These are phyloP conservation scores for Tuctoria greenei DNA, from an alignment of 176 grass and related monocot genomes.

Conservation along the genomic window DNA sequence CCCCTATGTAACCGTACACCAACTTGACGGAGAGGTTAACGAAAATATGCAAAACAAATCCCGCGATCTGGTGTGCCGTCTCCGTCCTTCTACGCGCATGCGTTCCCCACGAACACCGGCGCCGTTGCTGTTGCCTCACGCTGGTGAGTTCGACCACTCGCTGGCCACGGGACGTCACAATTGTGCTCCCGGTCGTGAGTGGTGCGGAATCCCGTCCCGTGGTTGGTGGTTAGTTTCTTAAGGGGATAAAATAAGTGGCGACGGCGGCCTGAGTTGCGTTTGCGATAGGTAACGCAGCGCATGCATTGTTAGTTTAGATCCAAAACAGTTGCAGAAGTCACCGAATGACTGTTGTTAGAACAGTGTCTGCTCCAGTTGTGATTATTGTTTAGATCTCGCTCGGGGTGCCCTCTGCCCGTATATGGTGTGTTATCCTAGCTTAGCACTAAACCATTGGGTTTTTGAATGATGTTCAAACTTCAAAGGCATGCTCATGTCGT, in stretches of 20 bases:
- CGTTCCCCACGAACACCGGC: too few species aligned
- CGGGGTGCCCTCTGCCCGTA: not conserved
- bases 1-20: too few species aligned
- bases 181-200: not conserved
- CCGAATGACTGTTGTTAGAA: not conserved
- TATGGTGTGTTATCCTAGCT: not conserved
- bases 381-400: conserved; percentile 4
- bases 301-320: conserved; percentile 28
- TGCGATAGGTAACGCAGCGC: not conserved
- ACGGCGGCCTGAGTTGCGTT: not conserved
- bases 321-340: not conserved
- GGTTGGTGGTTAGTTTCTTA: not conserved
- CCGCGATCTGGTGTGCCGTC: too few species aligned
- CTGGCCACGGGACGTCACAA: too few species aligned
- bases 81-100: too few species aligned
- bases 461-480: not conserved
- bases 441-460: not conserved
- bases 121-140: too few species aligned
- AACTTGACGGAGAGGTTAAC: too few species aligned
- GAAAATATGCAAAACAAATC: too few species aligned
- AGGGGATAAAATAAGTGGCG: not conserved
- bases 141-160: too few species aligned
- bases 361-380: not conserved
- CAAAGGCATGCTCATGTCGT: not conserved
- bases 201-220: not conserved